These are phyloP conservation scores for Suhomyces emberorum DNA, from an alignment of 805 yeast genomes.

Conservation along the genomic window DNA sequence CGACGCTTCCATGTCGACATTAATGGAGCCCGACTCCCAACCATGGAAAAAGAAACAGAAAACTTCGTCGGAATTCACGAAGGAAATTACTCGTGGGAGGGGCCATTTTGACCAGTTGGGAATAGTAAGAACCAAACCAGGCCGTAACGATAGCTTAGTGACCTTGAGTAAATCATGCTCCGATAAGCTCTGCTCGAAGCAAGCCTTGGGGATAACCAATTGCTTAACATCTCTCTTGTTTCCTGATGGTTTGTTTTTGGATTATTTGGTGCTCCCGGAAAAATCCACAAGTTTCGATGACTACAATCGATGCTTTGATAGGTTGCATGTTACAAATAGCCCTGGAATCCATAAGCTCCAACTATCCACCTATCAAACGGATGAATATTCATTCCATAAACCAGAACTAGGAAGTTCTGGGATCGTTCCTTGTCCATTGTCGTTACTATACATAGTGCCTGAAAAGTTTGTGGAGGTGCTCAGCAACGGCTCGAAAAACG, in stretches of 20 bases:
- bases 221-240: slow-evolving; percentile 36
- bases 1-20: slow-evolving; percentile 66
- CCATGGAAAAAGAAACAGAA: slow-evolving; percentile 20
- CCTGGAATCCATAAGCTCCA: slow-evolving; percentile 13
- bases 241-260: slow-evolving; percentile 38
- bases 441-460: slow-evolving; percentile 25
- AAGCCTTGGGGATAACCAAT: slow-evolving; percentile 53
- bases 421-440: slow-evolving; percentile 27
- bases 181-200: slow-evolving; percentile 72
- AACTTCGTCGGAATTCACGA: slow-evolving; percentile 4
- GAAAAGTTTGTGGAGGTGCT: slow-evolving; percentile 35
- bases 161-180: slow-evolving; percentile 84
- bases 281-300: slow-evolving; percentile 23
- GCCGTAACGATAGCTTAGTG: slow-evolving; percentile 71
- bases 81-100: slow-evolving; percentile 52
- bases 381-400: slow-evolving; percentile 25
- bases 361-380: slow-evolving; percentile 19
- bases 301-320: slow-evolving; percentile 42
- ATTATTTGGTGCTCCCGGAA: slow-evolving; percentile 49
- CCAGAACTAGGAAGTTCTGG: slow-evolving; percentile 5
- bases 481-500: slow-evolving; percentile 60
- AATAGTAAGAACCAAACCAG: slow-evolving; percentile 87
- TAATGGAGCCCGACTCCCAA: slow-evolving; percentile 10
- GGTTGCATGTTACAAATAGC: slow-evolving; percentile 12
- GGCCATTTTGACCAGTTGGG: slow-evolving; percentile 56